A percentile compares a stretch with the other conserved stretches of the same genome.
Evolutionary conservation across 495 filamentous ascomycete genomes (phyloP).

Genomic region (Recurvomyces mirabilis): DNA sequence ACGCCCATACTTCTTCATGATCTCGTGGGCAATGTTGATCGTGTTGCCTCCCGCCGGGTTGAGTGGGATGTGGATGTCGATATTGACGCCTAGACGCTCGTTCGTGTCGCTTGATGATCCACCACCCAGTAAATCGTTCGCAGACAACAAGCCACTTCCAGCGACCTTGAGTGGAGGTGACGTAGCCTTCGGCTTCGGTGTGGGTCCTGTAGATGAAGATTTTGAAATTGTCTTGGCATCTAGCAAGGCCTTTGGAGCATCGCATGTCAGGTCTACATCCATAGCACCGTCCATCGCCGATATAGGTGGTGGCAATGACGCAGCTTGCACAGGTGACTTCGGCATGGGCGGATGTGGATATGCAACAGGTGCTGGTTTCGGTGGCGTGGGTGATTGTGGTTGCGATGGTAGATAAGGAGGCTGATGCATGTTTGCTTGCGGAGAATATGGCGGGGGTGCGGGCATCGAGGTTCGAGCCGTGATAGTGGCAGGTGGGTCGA

Average conservation of each 20-base stretch:
- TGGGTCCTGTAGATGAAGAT: slow-evolving; percentile 40
- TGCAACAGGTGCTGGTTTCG: neutral
- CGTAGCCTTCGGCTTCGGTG: slow-evolving; percentile 57
- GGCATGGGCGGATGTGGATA: slow-evolving; percentile 9
- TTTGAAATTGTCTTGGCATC: slow-evolving; percentile 16
- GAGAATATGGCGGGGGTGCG: slow-evolving; percentile 10
- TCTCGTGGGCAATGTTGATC: slow-evolving; percentile 88
- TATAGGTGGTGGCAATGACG: neutral
- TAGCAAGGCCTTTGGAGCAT: neutral
- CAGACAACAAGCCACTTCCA: slow-evolving; percentile 55
- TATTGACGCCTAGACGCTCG: slow-evolving; percentile 59
- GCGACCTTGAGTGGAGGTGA: slow-evolving; percentile 46
- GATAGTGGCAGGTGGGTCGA: slow-evolving; percentile 54
- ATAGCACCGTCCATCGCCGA: slow-evolving; percentile 11
- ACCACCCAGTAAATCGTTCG: slow-evolving; percentile 48
- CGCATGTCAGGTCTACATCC: slow-evolving; percentile 12
- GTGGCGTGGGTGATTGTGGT: slow-evolving; percentile 2
- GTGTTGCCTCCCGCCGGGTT: slow-evolving; percentile 73
- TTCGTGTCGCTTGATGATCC: slow-evolving; percentile 31
- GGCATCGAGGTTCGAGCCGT: slow-evolving; percentile 26
- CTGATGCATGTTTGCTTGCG: slow-evolving; percentile 18
- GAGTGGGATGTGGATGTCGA: slow-evolving; percentile 71
- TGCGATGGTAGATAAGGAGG: neutral
- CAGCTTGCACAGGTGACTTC: neutral
- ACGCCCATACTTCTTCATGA: slow-evolving; percentile 88